These are phyloP conservation scores for Lecanicillium sp. DNA, from an alignment of 2,329 filamentous ascomycete genomes.

Conservation along the genomic window DNA sequence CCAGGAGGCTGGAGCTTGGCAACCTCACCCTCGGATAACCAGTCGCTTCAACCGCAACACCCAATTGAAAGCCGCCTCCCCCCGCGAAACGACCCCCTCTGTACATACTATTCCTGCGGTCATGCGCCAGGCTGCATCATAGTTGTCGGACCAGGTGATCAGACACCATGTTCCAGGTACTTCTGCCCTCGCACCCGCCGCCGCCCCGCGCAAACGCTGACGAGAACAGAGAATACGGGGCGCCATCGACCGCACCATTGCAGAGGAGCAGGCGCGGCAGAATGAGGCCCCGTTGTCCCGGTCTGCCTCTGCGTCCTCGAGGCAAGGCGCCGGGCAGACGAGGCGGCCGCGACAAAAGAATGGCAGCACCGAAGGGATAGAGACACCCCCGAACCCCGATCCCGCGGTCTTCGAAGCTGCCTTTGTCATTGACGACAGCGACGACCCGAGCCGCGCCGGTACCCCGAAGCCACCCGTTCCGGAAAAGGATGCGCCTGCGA, in stretches of 20 bases:
- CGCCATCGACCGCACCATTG: conserved; percentile 79
- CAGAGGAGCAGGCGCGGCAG: conserved; percentile 84
- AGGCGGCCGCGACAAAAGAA: conserved; percentile 35
- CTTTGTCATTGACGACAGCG: conserved; percentile 81
- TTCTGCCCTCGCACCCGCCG: background rate
- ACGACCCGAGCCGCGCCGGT: conserved; percentile 55
- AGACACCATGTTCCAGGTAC: conserved; percentile 10
- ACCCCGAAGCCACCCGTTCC: conserved; percentile 47
- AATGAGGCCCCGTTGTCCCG: conserved; percentile 39
- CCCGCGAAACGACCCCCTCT: no score
- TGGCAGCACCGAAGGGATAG: conserved; percentile 28
- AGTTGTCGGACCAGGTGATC: background rate
- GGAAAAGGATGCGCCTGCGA: conserved; percentile 27
- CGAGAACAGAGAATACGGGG: conserved; percentile 65
- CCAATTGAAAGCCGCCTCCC: background rate
- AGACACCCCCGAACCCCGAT: conserved; percentile 56
- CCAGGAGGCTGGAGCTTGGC: no score
- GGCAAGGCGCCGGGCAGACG: conserved; percentile 29
- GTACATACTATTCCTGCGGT: background rate
- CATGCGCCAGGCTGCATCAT: background rate
- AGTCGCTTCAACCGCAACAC: background rate
- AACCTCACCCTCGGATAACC: no score
- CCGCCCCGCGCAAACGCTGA: background rate
- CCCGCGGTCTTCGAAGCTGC: conserved; percentile 82
- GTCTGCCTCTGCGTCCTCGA: conserved; percentile 32